These are phyloP conservation scores for Rhytidhysteron rufulum DNA, from an alignment of 2,329 filamentous ascomycete genomes.

Conservation along the genomic window DNA sequence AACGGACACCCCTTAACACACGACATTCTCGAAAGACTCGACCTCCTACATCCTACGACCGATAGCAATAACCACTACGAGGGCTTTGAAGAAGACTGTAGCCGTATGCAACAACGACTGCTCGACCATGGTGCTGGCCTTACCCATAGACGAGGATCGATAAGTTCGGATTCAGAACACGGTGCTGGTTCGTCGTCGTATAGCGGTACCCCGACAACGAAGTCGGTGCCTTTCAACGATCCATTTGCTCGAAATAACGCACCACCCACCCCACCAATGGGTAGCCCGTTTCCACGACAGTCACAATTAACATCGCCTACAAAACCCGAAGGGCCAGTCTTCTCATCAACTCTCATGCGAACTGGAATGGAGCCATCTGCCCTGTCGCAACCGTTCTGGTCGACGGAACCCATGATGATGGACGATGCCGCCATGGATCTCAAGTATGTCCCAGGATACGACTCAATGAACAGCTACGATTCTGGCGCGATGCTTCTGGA, in stretches of 20 bases:
- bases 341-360: constrained; percentile 26
- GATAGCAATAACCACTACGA: constrained; percentile 45
- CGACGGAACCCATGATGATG: constrained; percentile 33
- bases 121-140: constrained; percentile 50
- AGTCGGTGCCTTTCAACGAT: constrained; percentile 26
- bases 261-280: constrained; percentile 36
- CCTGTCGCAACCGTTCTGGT: constrained; percentile 26
- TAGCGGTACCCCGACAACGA: constrained; percentile 34
- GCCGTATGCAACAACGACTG: constrained; percentile 52
- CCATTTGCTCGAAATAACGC: constrained; percentile 29
- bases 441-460: constrained; percentile 31
- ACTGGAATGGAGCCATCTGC: constrained; percentile 25
- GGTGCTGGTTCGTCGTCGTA: constrained; percentile 42
- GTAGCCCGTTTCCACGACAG: constrained; percentile 34
- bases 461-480: constrained; percentile 28
- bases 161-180: constrained; percentile 57
- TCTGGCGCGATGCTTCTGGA: constrained; percentile 31
- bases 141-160: constrained; percentile 52
- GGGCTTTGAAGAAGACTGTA: constrained; percentile 57
- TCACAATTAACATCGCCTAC: constrained; percentile 23
- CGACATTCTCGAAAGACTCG: constrained; percentile 58
- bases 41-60: constrained; percentile 51
- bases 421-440: constrained; percentile 31
- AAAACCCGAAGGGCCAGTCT: constrained; percentile 29
- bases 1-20: constrained; percentile 59